A percentile compares a stretch with the other conserved stretches of the same genome.
Evolutionary conservation across 1,139 yeast species (phyloP).

Genomic region (Geotrichum candidum): DNA sequence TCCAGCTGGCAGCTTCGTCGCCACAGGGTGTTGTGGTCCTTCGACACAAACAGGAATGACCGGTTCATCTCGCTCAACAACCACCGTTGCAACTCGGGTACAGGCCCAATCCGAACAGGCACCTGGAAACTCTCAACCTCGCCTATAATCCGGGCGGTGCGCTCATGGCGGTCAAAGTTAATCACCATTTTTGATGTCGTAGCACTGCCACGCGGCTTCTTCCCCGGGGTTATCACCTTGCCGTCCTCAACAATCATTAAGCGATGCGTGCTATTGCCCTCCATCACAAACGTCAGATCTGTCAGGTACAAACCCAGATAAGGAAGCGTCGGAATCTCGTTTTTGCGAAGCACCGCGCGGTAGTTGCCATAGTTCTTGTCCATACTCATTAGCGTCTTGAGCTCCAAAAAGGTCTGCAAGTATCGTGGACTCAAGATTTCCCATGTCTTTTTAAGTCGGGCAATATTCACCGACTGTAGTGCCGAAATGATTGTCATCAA

Average conservation of each 20-base stretch:
- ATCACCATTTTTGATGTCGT: slow-evolving; percentile 44
- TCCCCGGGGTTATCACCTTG: slow-evolving; percentile 8
- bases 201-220: background rate
- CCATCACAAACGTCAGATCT: slow-evolving; percentile 81
- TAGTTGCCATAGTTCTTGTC: slow-evolving; percentile 76
- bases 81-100: slow-evolving; percentile 33
- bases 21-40: slow-evolving; percentile 36
- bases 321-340: slow-evolving; percentile 71
- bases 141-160: slow-evolving; percentile 68
- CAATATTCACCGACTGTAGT: slow-evolving; percentile 72
- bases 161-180: slow-evolving; percentile 77
- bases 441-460: slow-evolving; percentile 67
- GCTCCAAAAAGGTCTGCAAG: slow-evolving; percentile 55
- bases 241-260: slow-evolving; percentile 33
- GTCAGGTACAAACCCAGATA: slow-evolving; percentile 78
- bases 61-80: slow-evolving; percentile 33
- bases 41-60: slow-evolving; percentile 29
- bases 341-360: slow-evolving; percentile 56
- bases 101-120: slow-evolving; percentile 40
- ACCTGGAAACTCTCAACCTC: slow-evolving; percentile 71
- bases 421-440: slow-evolving; percentile 58
- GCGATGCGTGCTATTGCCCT: slow-evolving; percentile 67
- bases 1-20: slow-evolving; percentile 36
- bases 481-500: slow-evolving; percentile 84
- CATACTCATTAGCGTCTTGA: slow-evolving; percentile 72